phyloP scores from a whole-genome alignment of 805 yeast species.

The Wickerhamomyces xylosicus region DNA sequence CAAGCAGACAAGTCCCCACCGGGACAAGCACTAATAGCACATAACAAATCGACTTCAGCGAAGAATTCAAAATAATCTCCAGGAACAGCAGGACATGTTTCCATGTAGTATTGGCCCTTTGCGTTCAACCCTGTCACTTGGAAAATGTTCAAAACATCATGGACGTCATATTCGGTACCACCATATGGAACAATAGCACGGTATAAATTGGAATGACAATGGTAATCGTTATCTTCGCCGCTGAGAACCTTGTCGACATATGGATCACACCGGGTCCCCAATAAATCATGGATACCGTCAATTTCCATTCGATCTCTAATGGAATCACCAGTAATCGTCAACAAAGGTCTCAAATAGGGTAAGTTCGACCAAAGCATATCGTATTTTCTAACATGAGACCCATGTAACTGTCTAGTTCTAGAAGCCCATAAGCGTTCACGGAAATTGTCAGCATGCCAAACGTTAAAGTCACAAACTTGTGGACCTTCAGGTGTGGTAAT shows the following conservation, averaged over 20 bases:
- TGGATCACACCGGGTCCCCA: conserved; percentile 65
- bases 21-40: conserved; percentile 60
- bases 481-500: conserved; percentile 60
- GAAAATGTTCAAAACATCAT: conserved; percentile 60
- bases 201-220: conserved; percentile 56
- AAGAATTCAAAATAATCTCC: conserved; percentile 57
- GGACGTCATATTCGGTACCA: conserved; percentile 55
- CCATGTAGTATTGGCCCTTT: conserved; percentile 61
- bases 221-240: conserved; percentile 57
- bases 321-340: conserved; percentile 54
- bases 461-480: conserved; percentile 60
- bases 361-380: conserved; percentile 58
- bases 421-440: conserved; percentile 64
- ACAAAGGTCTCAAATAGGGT: conserved; percentile 56
- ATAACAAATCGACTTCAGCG: conserved; percentile 54
- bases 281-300: conserved; percentile 40
- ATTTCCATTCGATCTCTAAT: conserved; percentile 51
- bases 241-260: conserved; percentile 54
- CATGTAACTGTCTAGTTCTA: conserved; percentile 54
- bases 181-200: conserved; percentile 52
- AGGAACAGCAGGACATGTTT: conserved; percentile 50
- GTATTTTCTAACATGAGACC: conserved; percentile 49
- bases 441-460: conserved; percentile 52
- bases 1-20: conserved; percentile 60
- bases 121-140: conserved; percentile 61